Conservation (phyloP, 371 early-diverging fungal genomes). For the Mucor saturninus region DNA sequence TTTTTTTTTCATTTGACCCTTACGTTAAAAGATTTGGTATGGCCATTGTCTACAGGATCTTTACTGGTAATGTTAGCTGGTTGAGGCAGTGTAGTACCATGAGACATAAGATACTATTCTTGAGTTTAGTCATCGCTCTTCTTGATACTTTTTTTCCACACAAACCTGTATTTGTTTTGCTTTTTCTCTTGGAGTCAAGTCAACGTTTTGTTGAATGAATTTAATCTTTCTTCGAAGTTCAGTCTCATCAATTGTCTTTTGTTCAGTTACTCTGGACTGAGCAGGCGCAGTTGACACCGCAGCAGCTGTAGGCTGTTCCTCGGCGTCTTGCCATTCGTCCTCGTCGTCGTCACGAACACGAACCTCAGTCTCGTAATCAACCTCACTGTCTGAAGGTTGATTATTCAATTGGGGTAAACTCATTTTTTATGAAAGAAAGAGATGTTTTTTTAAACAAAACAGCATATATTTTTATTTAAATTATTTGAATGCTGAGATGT, state of each 20-base stretch:
- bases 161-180: conserved; percentile 74
- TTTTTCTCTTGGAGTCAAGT: conserved; percentile 65
- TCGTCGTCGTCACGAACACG: conserved; percentile 29
- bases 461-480: neutral
- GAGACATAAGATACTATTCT: conserved; percentile 19
- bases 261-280: neutral
- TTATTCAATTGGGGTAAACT: conserved; percentile 6
- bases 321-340: conserved; percentile 43
- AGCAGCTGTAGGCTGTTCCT: conserved; percentile 16
- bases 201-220: conserved; percentile 59
- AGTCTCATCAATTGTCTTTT: conserved; percentile 25
- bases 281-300: neutral
- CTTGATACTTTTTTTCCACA: neutral
- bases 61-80: conserved; percentile 29
- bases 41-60: conserved; percentile 33
- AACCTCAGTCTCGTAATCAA: conserved; percentile 24
- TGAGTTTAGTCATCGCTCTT: neutral
- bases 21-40: conserved; percentile 59
- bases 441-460: neutral
- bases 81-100: conserved; percentile 40
- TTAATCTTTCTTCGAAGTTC: conserved; percentile 64
- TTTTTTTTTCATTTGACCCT: neutral
- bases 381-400: conserved; percentile 20
- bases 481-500: neutral
- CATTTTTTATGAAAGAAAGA: conserved; percentile 9